Evolutionary conservation across 2,329 filamentous ascomycete species (phyloP).

Genomic region (Xylariaceae sp.): DNA sequence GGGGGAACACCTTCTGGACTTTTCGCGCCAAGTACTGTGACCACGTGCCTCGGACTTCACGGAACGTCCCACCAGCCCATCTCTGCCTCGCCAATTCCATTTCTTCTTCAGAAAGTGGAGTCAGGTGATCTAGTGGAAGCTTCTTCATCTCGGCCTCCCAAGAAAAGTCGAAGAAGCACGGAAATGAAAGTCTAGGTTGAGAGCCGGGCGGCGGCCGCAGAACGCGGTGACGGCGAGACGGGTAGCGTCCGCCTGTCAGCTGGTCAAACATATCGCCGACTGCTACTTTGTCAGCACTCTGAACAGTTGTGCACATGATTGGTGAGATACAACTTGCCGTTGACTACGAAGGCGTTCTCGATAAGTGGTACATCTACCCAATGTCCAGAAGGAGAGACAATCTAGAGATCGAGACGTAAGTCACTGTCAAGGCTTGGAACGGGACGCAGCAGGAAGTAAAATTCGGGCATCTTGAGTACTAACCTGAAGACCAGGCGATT

Average conservation of each 20-base stretch:
- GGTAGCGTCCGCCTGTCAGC: background rate
- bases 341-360: background rate
- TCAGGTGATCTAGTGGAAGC: background rate
- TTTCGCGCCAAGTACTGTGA: background rate
- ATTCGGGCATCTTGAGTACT: background rate
- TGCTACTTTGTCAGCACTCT: background rate
- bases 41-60: background rate
- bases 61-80: background rate
- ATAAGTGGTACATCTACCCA: background rate
- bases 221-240: background rate
- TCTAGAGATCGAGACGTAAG: background rate
- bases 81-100: background rate
- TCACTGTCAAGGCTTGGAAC: background rate
- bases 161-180: background rate
- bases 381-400: background rate
- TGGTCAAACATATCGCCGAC: slow-evolving; percentile 1
- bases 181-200: background rate
- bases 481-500: slow-evolving; percentile 1
- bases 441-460: background rate
- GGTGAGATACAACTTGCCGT: background rate
- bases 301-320: background rate
- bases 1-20: background rate
- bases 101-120: background rate
- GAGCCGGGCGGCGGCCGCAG: background rate
- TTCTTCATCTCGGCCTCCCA: background rate